Evolutionary conservation across 345 rosid genomes (phyloP).

Genomic region (Boechera divaricarpa): DNA sequence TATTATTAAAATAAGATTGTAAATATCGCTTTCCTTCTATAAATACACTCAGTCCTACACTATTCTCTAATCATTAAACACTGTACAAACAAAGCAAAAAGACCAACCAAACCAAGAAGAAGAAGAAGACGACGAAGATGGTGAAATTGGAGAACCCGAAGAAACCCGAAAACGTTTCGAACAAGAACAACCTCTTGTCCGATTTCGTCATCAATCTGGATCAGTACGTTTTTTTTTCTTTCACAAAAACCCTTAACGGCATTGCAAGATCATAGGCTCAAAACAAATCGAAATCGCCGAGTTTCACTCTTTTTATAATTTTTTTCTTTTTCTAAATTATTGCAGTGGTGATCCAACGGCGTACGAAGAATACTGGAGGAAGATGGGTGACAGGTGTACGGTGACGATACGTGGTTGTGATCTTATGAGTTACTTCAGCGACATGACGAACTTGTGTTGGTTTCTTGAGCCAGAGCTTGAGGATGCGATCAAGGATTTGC

Average conservation of each 20-base stretch:
- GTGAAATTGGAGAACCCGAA: conserved; percentile 41
- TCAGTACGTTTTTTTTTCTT: conserved; percentile 33
- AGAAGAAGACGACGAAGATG: conserved; percentile 35
- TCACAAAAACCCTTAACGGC: conserved; percentile 18
- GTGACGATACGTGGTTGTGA: conserved; percentile 65
- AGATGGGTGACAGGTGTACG: conserved; percentile 64
- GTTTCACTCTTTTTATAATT: not conserved
- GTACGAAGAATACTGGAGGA: conserved; percentile 78
- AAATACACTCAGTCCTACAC: conserved; percentile 35
- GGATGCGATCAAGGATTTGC: conserved; percentile 67
- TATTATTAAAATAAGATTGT: not conserved
- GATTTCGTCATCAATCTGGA: conserved; percentile 42
- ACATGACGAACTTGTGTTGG: conserved; percentile 67
- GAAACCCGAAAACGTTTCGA: conserved; percentile 4
- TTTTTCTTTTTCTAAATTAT: not conserved
- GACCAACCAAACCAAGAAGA: conserved; percentile 8
- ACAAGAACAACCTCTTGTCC: conserved; percentile 31
- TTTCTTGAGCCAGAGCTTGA: conserved; percentile 68
- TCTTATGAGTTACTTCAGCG: conserved; percentile 88
- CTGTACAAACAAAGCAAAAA: conserved; percentile 14
- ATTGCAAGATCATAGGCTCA: conserved; percentile 36
- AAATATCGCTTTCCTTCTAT: conserved; percentile 39
- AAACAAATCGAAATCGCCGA: conserved; percentile 18
- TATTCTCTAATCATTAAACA: conserved; percentile 44
- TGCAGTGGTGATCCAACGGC: conserved; percentile 91